Evolutionary conservation across 2,329 filamentous ascomycete genomes (phyloP), one percentile per base, ranked within the genome.

Genomic region (Xylariaceae sp.): DNA sequence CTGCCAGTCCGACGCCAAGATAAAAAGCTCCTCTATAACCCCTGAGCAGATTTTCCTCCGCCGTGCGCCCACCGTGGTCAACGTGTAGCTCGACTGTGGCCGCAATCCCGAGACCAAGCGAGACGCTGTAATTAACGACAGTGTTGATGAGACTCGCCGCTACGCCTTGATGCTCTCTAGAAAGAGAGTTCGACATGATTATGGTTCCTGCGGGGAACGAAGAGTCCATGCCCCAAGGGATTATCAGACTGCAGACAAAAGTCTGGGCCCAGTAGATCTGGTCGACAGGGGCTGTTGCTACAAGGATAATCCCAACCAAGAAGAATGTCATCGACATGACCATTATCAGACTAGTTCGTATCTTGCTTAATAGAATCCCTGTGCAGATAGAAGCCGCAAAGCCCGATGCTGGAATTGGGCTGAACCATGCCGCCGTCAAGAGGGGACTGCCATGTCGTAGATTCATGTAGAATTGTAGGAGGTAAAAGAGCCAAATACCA

Each of bases 41-140:
- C 16, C 36, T 53, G 10, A 70, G 47, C 23, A 60, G 43, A 34
- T 67, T 55, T 25, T 56, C 44, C n/a, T n/a, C n/a, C 1, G 46
- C 22, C 19, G 8, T 23, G 12, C 80, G 23, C 85, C 77, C 5
- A 86, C 60, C 16, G 73, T 78, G 8, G 69, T 71, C 0, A 65
- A 75, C 65, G 37, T 76, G 61, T 1, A 64, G 62, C 52, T 79
- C 74, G 10, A 79, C 70, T 0, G 74, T 79, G 0, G 74, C 76
- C 0, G 75, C 77, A 43, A 81, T 71, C 0, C 76, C 78, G 4
- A 81, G 64, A 1, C 71, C 74, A n/a, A 80, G 59, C 2, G 72
- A 74, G 27, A 81, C 79, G 48, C 68, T 73, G 53, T 81, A 81
- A 56, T 82, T 80, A 38, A 82, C 72, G 23, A 79, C 63, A 0